Conservation (phyloP, 2,329 filamentous ascomycete species). For the Sphaerulina musiva region DNA sequence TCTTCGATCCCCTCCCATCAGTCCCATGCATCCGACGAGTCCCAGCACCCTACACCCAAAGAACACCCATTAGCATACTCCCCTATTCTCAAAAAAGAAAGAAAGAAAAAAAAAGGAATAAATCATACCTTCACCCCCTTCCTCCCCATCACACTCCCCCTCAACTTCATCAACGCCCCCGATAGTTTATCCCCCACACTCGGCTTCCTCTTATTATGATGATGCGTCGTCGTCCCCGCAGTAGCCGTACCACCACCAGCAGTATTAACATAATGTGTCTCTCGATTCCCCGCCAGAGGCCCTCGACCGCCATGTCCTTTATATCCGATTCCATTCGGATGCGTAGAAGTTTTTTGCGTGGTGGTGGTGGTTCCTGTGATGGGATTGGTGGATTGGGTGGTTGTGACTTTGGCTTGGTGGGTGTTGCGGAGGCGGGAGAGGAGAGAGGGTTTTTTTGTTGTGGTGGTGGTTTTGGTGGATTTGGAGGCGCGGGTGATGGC, state of each 20-base stretch:
- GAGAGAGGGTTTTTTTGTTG: constrained; percentile 45
- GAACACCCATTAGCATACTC: no score
- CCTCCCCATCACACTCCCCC: constrained; percentile 60
- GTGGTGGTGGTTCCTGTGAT: constrained; percentile 37
- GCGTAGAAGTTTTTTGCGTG: constrained; percentile 30
- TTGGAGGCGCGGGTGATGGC: constrained; percentile 5
- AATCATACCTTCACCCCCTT: constrained; percentile 61
- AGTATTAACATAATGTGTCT: constrained; percentile 20
- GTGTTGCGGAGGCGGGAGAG: constrained; percentile 49
- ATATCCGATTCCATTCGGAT: constrained; percentile 24
- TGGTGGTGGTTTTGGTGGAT: constrained; percentile 14
- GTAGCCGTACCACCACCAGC: constrained; percentile 29
- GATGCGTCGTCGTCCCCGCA: constrained; percentile 35
- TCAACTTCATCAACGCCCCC: constrained; percentile 67
- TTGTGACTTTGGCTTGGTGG: constrained; percentile 39
- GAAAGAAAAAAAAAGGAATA: neutral
- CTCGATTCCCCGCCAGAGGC: constrained; percentile 23
- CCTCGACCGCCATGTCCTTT: constrained; percentile 24
- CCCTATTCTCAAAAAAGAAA: no score
- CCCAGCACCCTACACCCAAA: constrained; percentile 27
- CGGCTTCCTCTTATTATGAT: constrained; percentile 63
- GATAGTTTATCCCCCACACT: constrained; percentile 69
- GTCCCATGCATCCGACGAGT: constrained; percentile 34
- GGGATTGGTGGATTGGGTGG: constrained; percentile 39
- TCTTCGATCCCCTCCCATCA: constrained; percentile 27